These are phyloP conservation scores for Lumnitzera littorea DNA, from an alignment of 345 rosid genomes.

Conservation along the genomic window DNA sequence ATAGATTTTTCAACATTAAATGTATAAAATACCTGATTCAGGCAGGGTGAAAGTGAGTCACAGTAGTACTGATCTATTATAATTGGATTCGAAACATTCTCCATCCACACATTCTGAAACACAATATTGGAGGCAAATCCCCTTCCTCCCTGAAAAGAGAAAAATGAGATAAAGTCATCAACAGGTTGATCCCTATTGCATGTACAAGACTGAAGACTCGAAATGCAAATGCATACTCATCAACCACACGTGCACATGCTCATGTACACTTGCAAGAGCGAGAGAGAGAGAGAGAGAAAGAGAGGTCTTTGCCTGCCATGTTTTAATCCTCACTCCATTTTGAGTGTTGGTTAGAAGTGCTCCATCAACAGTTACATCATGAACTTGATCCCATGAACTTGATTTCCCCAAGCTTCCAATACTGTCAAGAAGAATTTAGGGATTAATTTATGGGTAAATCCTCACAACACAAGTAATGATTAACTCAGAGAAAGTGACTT, in stretches of 20 bases:
- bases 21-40: constrained; percentile 53
- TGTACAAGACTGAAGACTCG: too few relatives aligned
- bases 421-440: constrained; percentile 14
- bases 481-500: constrained; percentile 3
- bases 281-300: not conserved
- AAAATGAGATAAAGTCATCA: constrained; percentile 2
- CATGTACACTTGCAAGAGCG: not conserved
- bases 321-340: constrained; percentile 86
- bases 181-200: too few relatives aligned
- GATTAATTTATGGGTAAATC: not conserved
- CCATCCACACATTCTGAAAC: constrained; percentile 59
- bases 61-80: constrained; percentile 87
- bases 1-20: not conserved
- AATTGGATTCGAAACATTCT: constrained; percentile 77
- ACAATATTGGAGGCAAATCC: constrained; percentile 56
- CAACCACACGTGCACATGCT: not conserved
- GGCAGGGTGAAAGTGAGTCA: constrained; percentile 60
- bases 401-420: constrained; percentile 90
- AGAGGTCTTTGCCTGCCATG: constrained; percentile 71
- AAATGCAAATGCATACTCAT: too few relatives aligned
- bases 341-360: constrained; percentile 58
- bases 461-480: not conserved
- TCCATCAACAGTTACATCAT: constrained; percentile 45
- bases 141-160: constrained; percentile 55
- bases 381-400: constrained; percentile 48